Evolutionary conservation across 495 filamentous ascomycete species (phyloP).

Genomic region (Penicillium macrosclerotiorum): DNA sequence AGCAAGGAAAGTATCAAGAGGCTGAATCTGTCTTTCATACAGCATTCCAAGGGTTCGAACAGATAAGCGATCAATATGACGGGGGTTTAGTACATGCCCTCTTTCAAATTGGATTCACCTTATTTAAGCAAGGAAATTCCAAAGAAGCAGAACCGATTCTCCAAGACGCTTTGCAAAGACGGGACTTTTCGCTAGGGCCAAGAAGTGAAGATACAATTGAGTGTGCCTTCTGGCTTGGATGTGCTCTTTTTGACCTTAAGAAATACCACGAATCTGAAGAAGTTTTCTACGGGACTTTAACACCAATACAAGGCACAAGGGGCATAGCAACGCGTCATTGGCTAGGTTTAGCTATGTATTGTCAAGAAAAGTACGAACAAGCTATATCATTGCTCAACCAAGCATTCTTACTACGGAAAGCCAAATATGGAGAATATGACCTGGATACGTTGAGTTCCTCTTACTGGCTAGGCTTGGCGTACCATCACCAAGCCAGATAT

Average conservation of each 20-base stretch:
- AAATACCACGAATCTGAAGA: background rate
- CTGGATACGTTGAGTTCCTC: background rate
- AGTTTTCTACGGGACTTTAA: background rate
- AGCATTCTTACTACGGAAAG: background rate
- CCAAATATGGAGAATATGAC: background rate
- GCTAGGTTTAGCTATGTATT: background rate
- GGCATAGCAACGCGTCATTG: background rate
- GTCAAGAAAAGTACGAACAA: background rate
- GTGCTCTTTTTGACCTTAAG: background rate
- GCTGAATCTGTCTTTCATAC: background rate
- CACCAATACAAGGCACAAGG: background rate
- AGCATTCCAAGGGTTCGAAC: background rate
- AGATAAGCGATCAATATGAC: background rate
- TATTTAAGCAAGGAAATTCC: background rate
- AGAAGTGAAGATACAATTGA: background rate
- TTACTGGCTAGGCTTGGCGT: background rate
- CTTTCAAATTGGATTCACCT: background rate
- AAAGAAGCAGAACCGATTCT: background rate
- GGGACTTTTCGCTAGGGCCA: background rate
- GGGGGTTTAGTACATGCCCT: background rate
- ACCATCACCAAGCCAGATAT: background rate
- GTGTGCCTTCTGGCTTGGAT: background rate
- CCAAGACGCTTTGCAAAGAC: background rate
- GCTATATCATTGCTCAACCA: background rate
- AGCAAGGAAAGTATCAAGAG: slow-evolving; percentile 1